phyloP scores from a whole-genome alignment of 163 green algal species.

The Volvox carteri region DNA sequence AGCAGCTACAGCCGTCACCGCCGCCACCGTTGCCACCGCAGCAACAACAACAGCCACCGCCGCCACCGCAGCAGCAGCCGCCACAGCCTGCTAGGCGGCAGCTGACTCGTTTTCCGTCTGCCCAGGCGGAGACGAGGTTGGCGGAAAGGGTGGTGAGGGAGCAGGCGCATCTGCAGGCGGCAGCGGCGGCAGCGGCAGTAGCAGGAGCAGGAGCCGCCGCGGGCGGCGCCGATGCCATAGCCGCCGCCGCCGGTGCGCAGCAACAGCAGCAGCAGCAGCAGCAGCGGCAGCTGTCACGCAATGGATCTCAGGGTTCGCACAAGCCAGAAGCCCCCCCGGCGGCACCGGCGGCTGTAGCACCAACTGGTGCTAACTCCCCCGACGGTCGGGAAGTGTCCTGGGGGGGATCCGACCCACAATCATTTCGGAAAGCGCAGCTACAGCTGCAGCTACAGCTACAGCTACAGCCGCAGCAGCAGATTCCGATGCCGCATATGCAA shows the following conservation, averaged over 20 bases:
- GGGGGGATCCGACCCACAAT: too few species aligned
- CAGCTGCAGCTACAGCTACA: too few species aligned
- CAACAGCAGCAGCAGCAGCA: not conserved
- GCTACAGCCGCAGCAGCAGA: too few species aligned
- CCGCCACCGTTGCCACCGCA: not conserved
- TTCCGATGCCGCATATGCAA: too few species aligned
- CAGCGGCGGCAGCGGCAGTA: too few species aligned
- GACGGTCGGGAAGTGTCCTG: too few species aligned
- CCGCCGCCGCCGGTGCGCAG: not conserved
- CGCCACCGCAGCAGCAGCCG: not conserved
- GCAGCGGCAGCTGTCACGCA: not conserved
- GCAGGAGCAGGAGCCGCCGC: not conserved
- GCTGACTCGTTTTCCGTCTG: not conserved
- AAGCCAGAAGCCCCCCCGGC: too few species aligned
- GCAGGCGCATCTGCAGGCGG: conserved; percentile 15
- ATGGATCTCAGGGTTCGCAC: too few species aligned
- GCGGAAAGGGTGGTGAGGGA: not conserved
- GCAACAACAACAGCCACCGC: conserved; percentile 11
- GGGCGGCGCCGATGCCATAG: not conserved
- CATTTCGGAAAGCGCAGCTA: too few species aligned
- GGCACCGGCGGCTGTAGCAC: too few species aligned
- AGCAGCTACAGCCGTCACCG: not conserved
- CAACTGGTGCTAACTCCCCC: too few species aligned
- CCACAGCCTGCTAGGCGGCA: not conserved
- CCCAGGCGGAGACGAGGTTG: not conserved